Evolutionary conservation across 306 rosid species (phyloP), one percentile per base, ranked within the genome.

Genomic region (Acacia melanoxylon): DNA sequence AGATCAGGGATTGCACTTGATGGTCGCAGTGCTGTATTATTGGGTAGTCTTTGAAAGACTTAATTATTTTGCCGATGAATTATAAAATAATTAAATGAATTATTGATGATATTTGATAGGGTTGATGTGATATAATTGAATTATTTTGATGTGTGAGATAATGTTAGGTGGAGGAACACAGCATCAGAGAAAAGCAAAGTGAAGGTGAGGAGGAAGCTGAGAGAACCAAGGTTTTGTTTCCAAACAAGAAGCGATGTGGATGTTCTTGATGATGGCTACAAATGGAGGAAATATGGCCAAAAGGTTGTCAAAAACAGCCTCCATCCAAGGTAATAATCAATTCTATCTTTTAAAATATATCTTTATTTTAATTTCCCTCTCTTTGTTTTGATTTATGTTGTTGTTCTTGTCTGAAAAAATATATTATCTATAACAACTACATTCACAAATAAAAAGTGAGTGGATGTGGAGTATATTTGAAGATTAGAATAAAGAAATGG

Each of bases 191-290:
- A 91, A 84, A 91, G 77, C 89, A 95, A 95, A 84, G 91, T 91
- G 91, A 95, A 93, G 83, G 93, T 93, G 77, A 89, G 99, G 86
- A 93, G 99, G 87, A 93, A 95, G 90, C 89, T 95, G 59, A 93
- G 99, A 76, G 99, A 93, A 65, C 99, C 99, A 80, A 85, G 99
- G 84, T 95, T 95, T 85, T 95, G 99, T 85, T 95, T 95, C 87
- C 99, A 95, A 83, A 95, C 98, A 44, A 92, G 98, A 84, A 95
- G 99, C 78, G 99, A 95, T 71, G 95, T 95, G n/a, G 99, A 95
- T 88, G 99, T 95, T 11, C 97, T 95, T 85, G 99, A 95, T 89
- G 99, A 95, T 89, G 99, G 99, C 54, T 95, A 95, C 81, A 95
- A 95, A 87, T 95, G 99, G 99, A 89, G 99, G 88, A 95, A 95